phyloP scores from a whole-genome alignment of 495 filamentous ascomycete genomes.

The Aspergillus kassunensis region DNA sequence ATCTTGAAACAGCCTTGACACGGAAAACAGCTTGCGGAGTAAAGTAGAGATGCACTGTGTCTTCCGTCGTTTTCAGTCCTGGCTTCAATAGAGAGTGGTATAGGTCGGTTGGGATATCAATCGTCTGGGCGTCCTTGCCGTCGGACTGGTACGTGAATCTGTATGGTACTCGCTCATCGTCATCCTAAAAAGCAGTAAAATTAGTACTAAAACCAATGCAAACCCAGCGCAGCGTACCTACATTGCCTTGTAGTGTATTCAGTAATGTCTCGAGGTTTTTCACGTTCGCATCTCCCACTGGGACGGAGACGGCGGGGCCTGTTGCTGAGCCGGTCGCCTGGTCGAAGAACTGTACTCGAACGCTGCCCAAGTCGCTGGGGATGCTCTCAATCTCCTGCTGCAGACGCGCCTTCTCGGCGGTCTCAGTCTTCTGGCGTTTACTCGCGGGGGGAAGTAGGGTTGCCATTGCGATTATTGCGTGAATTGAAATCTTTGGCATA shows the following conservation, averaged over 20 bases:
- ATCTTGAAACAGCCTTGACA: constrained; percentile 86
- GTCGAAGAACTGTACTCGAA: constrained; percentile 86
- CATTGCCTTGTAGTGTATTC: constrained; percentile 80
- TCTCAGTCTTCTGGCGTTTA: constrained; percentile 80
- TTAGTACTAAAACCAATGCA: background rate
- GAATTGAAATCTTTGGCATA: constrained; percentile 12
- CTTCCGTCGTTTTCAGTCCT: constrained; percentile 65
- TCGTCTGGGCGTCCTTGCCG: constrained; percentile 46
- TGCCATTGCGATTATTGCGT: constrained; percentile 57
- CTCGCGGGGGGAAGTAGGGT: constrained; percentile 85
- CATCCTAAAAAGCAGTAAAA: constrained; percentile 43
- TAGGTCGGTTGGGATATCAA: constrained; percentile 64
- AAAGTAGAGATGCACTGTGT: constrained; percentile 70
- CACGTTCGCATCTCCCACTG: constrained; percentile 78
- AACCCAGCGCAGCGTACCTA: constrained; percentile 40
- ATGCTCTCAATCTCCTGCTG: constrained; percentile 74
- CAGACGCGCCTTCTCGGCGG: constrained; percentile 62
- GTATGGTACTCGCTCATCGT: constrained; percentile 80
- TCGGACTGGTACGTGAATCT: constrained; percentile 70
- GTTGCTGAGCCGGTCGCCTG: constrained; percentile 66
- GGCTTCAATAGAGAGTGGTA: constrained; percentile 67
- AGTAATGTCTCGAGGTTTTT: constrained; percentile 90
- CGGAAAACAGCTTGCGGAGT: constrained; percentile 93
- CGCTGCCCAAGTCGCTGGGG: constrained; percentile 68
- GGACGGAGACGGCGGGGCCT: constrained; percentile 70